Evolutionary conservation across 2,329 filamentous ascomycete species (phyloP), one percentile per base, ranked within the genome.

Genomic region (Monilinia vaccinii-corymbosi): DNA sequence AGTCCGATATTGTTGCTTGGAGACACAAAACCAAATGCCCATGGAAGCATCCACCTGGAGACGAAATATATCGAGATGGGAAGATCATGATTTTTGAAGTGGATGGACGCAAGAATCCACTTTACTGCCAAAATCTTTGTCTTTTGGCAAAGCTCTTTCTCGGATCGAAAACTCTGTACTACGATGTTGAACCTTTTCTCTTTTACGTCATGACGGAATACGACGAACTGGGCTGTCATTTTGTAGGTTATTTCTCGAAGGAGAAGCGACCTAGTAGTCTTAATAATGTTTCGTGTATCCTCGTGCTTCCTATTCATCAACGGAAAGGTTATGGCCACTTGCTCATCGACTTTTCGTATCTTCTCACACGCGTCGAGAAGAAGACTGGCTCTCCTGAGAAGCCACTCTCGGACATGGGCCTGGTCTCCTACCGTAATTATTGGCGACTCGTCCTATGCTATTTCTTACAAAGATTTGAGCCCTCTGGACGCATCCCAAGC

Each of bases 191-290:
- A 67, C 94, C 93, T 0, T 97, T 97, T 72, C 75, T 97, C 8
- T 97, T 97, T 76, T 97, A 97, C 72, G 92, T 97, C 68, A 89
- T 97, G 76, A 96, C 91, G 65, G 94, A 96, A 68, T 93, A 92
- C 67, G 89, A 97, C 70, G 88, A 94, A 60, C 83, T 87, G 21
- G 93, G 93, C 21, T 97, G 94, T 71, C 94, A 97, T 72, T 94
- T 99, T 67, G 93, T 97, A 31, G 94, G 94, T n/a, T 99, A 99
- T 72, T 99, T 99, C 70, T 97, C 94, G 55, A 99, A 99, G 73
- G 94, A 99, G 75, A 99, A 99, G 75, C 82, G 95, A 47, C 88
- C 91, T 2, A 93, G 90, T 73, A 96, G 91, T 63, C 87, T 92
- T 68, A 97, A 99, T 74, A 99, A 99, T 66, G 94, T 99, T 51